phyloP scores from a whole-genome alignment of 2,329 filamentous ascomycete genomes.

The Cladosporium sp. region DNA sequence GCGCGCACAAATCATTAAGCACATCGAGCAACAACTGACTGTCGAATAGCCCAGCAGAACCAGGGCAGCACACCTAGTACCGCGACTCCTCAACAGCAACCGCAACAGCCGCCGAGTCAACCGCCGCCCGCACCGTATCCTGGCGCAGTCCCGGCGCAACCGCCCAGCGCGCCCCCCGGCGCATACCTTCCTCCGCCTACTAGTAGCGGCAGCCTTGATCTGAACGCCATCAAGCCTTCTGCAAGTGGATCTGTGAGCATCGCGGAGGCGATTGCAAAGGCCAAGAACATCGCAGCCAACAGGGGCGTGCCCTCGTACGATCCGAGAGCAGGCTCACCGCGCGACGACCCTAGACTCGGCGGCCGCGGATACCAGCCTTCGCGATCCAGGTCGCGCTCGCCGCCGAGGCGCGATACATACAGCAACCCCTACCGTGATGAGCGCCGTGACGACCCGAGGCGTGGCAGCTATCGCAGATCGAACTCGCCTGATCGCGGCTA shows the following conservation, averaged over 20 bases:
- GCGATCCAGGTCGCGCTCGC: constrained; percentile 64
- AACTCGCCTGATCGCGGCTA: constrained; percentile 53
- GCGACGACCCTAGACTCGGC: constrained; percentile 43
- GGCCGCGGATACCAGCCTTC: constrained; percentile 56
- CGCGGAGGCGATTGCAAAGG: constrained; percentile 76
- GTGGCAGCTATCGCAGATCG: constrained; percentile 58
- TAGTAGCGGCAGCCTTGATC: constrained; percentile 68
- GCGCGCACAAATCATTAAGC: neutral
- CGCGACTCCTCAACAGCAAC: constrained; percentile 14
- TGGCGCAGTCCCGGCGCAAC: constrained; percentile 19
- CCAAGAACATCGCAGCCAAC: constrained; percentile 73
- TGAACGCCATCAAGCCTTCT: constrained; percentile 72
- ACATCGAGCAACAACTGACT: constrained; percentile 5
- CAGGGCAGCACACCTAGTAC: constrained; percentile 16
- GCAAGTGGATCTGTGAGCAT: constrained; percentile 78
- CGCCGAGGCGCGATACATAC: constrained; percentile 61
- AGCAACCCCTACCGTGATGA: constrained; percentile 77
- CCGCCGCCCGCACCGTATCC: constrained; percentile 30
- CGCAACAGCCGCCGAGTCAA: constrained; percentile 43
- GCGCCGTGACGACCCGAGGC: constrained; percentile 61
- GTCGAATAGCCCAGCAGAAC: constrained; percentile 41
- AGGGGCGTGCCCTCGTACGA: constrained; percentile 57
- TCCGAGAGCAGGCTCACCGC: constrained; percentile 30
- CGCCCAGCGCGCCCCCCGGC: constrained; percentile 30
- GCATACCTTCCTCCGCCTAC: constrained; percentile 58